Evolutionary conservation across 352 stramenopile species (phyloP), one percentile per base, ranked within the genome.

Genomic region (Pythium phragmiticola): DNA sequence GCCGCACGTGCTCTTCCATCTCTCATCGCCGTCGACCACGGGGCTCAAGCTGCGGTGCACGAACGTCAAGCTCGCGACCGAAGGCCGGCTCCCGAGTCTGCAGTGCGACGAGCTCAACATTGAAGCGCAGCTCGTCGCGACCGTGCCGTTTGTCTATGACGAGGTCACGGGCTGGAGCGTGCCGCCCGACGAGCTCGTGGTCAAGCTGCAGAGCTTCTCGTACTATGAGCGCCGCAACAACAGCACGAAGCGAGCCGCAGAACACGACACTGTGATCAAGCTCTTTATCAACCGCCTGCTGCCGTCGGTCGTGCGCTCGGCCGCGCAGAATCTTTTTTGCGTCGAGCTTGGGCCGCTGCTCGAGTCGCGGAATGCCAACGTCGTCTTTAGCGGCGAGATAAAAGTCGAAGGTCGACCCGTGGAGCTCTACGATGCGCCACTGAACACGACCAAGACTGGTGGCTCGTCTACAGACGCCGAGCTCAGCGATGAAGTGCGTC

Each of bases 231-330:
- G 83, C 0, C 70, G 78, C 48, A 58, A 68, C 36, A 86, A 76
- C 43, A 89, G 76, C 28, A 77, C 73, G 19, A 85, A 89, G 42
- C 74, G 68, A 5, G 75, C 74, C 4, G 82, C 78, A 12, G 80
- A 89, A 28, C 79, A 92, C 63, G 83, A 92, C 65, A 89, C 73
- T 12, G 77, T 92, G 17, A 87, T 92, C 69, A 90, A 89, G 68
- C 74, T 89, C 58, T 89, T 92, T 19, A 87, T 92, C 46, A 92
- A 92, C 47, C 74, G 80, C 0, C 66, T 92, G 63, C 52, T 92
- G 16, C 83, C 83, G 13, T 78, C 71, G 2, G 69, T 92, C 11
- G 83, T 92, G 21, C 70, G 76, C 9, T 63, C 84, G 14, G 83
- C 83, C 0, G 79, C 72, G 19, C 77, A 89, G 57, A 75, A 79